Base-by-base conservation (phyloP, 2,329 filamentous ascomycete species). In the Botrytis fragariae region DNA sequence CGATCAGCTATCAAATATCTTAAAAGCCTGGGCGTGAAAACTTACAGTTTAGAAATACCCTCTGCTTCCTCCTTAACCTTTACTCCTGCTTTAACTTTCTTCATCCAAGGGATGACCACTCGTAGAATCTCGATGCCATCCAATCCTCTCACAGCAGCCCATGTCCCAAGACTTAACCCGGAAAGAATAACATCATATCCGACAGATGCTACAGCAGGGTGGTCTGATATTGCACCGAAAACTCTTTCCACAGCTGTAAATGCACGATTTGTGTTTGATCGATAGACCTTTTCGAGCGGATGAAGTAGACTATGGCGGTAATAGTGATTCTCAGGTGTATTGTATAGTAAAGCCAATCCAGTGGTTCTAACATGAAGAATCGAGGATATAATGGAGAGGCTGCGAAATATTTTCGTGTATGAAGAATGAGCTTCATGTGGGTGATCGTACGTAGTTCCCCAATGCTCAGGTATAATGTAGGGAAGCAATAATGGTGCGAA, bases 141-240 rank as follows among this genome's bases (percentile, higher is more conserved):
- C 4, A 87, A 81, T 35, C 85, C 84, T 45, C 87, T 83, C 1
- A 86, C 83, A 59, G 87, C 87, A n/a, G 86, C 85, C 88, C 89
- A 91, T 2, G 86, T 73, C 1, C 87, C 85, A n/a, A 90, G 79
- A 72, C 85, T 87, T 22, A 88, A 74, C 1, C 83, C 83, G 35
- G 86, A 88, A 51, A 90, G 82, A 22, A 91, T 78, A 1, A 89
- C 88, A 79, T 92, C 90, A 80, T 86, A 86, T 9, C 86, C 87
- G 0, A 87, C 86, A 29, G 85, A 86, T 32, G 86, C 85, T 44
- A 91, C 85, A 35, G 85, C 86, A 0, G 89, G 89, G 78, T 91
- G 88, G 70, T 87, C 87, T 74, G 83, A 84, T 69, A 88, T 83
- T 1, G 86, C 85, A 59, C 84, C 85, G 39, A 87, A 82, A 20